Evolutionary conservation across 805 yeast genomes (phyloP), one percentile per base, ranked within the genome.

Genomic region (Barnettozyma californica): DNA sequence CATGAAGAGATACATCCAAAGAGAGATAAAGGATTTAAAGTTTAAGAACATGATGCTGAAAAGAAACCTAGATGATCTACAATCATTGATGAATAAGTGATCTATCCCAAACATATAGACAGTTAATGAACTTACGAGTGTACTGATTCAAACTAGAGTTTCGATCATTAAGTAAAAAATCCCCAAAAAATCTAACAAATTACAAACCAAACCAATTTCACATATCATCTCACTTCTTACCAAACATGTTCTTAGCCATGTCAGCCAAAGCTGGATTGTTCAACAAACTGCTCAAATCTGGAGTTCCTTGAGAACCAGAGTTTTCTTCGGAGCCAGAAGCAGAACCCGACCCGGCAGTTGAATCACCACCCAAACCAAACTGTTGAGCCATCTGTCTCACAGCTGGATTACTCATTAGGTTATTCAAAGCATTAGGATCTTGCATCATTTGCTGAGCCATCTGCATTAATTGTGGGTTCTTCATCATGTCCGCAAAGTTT

Each of bases 391-490:
- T 87, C 64, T 83, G 84, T 62, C 81, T 81, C 25, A 90, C 63
- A 56, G 82, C 78, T 18, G 97, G 97, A 66, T 88, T 86, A 66
- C 70, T 79, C 87, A 91, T 78, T 63, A 91, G 69, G 43, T 81
- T 80, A 52, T 70, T 73, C 74, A 90, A 69, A 43, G 94, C 88
- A 33, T 71, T 76, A 34, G 97, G 97, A 64, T 90, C 82, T 46
- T 81, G 79, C 96, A 89, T 87, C 81, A 89, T 74, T 62, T 78
- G 78, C 68, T 86, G 91, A 40, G 96, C 96, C 65, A 90, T 90
- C 67, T 84, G 86, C 84, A 84, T 84, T 52, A 92, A 67, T 68
- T 84, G 92, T n/a, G 99, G 99, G 68, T 91, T 90, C 68, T 77
- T 82, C 83, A 91, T 76, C 70, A 91, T 66, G 27, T 82, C 79